Base-by-base conservation (phyloP, 805 yeast species). In the Saccharomyces mikatae region DNA sequence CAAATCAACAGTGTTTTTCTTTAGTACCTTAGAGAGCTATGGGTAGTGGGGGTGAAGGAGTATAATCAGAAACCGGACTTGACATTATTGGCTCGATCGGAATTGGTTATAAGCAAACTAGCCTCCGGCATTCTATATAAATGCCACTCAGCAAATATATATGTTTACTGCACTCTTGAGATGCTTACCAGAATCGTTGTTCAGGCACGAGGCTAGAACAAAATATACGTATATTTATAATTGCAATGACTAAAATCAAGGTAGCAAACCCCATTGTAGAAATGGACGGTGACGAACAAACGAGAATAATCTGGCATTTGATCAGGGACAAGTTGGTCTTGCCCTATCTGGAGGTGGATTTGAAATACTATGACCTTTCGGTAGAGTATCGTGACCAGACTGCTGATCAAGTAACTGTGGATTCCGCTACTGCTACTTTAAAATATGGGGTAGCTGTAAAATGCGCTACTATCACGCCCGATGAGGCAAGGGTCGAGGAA, bases 391-490 rank as follows among this genome's bases (percentile, higher is more conserved):
- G 98, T 69, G 97, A 92, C 72, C 71, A 80, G 63, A 92, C 98
- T 17, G 78, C 89, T 64, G 98, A 92, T 71, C 71, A 87, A 74
- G 92, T 92, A 61, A 92, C 98, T 21, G 69, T 79, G 36, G 97
- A 92, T 53, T 87, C 96, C 10, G 97, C 97, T 26, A 75, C 84
- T 51, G 98, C 98, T 52, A 91, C 89, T 62, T 75, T 83, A 71
- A 81, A 90, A 72, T 86, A 89, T 71, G 87, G 89, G 53, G 98
- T 92, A 55, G 98, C 96, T 30, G 89, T 92, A 63, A 92, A 92
- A 76, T 92, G 98, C 76, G 98, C 98, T 55, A 92, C 98, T 52
- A 92, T 92, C 71, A 92, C 98, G n/a, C 97, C 98, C 6, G 96
- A 89, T 69, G 98, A 92, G 76, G 94, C 89, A 49, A 83, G 98